Conservation (phyloP, 768 basidiomycete genomes). For the Tricholoma sp. region DNA sequence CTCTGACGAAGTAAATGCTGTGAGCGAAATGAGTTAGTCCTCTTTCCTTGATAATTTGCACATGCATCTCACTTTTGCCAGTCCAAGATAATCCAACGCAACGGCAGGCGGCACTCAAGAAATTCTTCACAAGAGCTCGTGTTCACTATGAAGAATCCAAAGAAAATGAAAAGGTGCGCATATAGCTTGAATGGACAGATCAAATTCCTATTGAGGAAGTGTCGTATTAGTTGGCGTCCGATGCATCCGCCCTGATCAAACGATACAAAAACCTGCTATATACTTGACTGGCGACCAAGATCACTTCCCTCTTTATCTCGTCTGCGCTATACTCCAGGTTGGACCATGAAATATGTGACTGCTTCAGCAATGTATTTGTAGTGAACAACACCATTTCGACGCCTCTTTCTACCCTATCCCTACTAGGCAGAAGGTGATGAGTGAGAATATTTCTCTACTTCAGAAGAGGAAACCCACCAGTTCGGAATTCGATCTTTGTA, state of each 20-base stretch:
- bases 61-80: conserved; percentile 12
- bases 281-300: conserved; percentile 4
- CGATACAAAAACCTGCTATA: conserved; percentile 28
- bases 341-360: not conserved
- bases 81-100: conserved; percentile 20
- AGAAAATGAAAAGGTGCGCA: conserved; percentile 30
- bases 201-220: not conserved
- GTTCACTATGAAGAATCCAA: conserved; percentile 28
- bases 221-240: conserved; percentile 24
- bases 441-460: not conserved
- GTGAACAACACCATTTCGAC: not conserved
- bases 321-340: not conserved
- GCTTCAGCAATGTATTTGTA: not conserved
- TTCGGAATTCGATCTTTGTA: conserved; percentile 38
- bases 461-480: conserved; percentile 35
- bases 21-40: conserved; percentile 33
- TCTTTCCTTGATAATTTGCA: not conserved
- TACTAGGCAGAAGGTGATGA: conserved; percentile 12
- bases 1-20: conserved; percentile 26
- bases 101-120: conserved; percentile 24
- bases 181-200: not conserved
- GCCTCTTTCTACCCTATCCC: conserved; percentile 9
- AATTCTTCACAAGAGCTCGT: conserved; percentile 29
- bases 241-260: conserved; percentile 30
- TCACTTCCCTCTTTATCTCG: not conserved